Percentiles rank a stretch among this genome's conserved stretches.
Conservation (phyloP, 208 protist genomes). For the Leishmania arabica region DNA sequence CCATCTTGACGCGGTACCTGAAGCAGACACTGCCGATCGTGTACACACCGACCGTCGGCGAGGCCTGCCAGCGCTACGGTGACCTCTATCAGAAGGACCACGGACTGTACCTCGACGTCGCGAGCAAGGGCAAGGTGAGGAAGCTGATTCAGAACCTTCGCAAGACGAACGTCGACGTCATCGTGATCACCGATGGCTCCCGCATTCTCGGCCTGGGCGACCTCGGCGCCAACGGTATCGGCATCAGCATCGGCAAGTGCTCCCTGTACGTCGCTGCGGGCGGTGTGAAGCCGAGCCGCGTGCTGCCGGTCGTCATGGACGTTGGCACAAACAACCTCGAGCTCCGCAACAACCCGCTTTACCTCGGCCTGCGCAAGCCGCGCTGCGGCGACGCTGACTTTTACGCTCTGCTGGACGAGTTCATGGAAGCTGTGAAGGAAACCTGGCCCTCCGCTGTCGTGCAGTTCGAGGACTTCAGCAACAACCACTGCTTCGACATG, state of each 20-base stretch:
- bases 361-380: slow-evolving; percentile 79
- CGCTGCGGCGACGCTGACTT: slow-evolving; percentile 72
- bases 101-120: slow-evolving; percentile 88
- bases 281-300: slow-evolving; percentile 81
- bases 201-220: slow-evolving; percentile 96
- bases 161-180: slow-evolving; percentile 83
- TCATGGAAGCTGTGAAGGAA: slow-evolving; percentile 83
- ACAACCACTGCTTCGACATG: slow-evolving; percentile 94
- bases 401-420: slow-evolving; percentile 92
- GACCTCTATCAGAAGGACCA: slow-evolving; percentile 72
- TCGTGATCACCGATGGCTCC: slow-evolving; percentile 96
- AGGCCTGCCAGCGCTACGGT: slow-evolving; percentile 91
- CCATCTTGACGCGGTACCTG: slow-evolving; percentile 66
- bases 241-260: slow-evolving; percentile 95
- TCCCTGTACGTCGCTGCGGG: slow-evolving; percentile 92
- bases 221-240: slow-evolving; percentile 95
- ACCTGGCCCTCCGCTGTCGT: slow-evolving; percentile 86
- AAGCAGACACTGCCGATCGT: slow-evolving; percentile 80
- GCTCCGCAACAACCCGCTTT: slow-evolving; percentile 75
- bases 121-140: slow-evolving; percentile 77
- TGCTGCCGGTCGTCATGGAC: slow-evolving; percentile 92
- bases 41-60: slow-evolving; percentile 92
- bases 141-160: slow-evolving; percentile 82
- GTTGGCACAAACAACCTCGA: slow-evolving; percentile 89
- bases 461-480: slow-evolving; percentile 98